A percentile compares a stretch with the other conserved stretches of the same genome.
Conservation (phyloP, 2,329 filamentous ascomycete genomes). For the Didymella exigua region DNA sequence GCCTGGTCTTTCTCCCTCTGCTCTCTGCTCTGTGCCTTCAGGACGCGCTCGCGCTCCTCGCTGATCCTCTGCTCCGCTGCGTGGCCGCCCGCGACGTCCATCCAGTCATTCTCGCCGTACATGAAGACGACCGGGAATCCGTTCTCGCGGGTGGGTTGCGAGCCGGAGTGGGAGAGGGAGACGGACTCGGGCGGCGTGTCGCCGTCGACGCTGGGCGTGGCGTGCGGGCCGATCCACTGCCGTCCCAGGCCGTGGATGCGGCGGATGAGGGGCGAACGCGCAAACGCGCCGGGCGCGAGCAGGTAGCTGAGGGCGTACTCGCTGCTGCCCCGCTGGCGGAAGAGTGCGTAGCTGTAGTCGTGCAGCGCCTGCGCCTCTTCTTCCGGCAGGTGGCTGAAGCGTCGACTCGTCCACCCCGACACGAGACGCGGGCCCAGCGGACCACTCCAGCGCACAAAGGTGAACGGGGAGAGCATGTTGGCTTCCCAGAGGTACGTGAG, state of each 20-base stretch:
- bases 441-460: slow-evolving; percentile 82
- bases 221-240: slow-evolving; percentile 57
- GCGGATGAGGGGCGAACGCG: slow-evolving; percentile 83
- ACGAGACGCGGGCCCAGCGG: slow-evolving; percentile 90
- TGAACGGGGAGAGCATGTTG: slow-evolving; percentile 89
- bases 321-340: slow-evolving; percentile 87
- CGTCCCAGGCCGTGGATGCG: slow-evolving; percentile 85
- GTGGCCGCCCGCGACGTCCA: slow-evolving; percentile 88
- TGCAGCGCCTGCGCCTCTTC: slow-evolving; percentile 85
- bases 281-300: slow-evolving; percentile 90
- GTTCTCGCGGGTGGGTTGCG: slow-evolving; percentile 57
- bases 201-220: slow-evolving; percentile 32
- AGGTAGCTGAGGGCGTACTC: slow-evolving; percentile 94
- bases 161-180: neutral
- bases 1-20: slow-evolving; percentile 77
- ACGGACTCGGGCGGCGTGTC: slow-evolving; percentile 31
- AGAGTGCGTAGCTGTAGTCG: slow-evolving; percentile 92
- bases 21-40: slow-evolving; percentile 68
- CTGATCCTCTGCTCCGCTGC: slow-evolving; percentile 81
- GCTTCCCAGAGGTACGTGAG: slow-evolving; percentile 94
- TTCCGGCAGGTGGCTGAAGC: slow-evolving; percentile 84
- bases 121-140: slow-evolving; percentile 87
- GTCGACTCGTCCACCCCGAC: slow-evolving; percentile 90
- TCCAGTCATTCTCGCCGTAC: slow-evolving; percentile 99
- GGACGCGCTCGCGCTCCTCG: slow-evolving; percentile 64